These are phyloP conservation scores for Telopea speciosissima DNA, from an alignment of 177 flowering plant species.

Conservation along the genomic window DNA sequence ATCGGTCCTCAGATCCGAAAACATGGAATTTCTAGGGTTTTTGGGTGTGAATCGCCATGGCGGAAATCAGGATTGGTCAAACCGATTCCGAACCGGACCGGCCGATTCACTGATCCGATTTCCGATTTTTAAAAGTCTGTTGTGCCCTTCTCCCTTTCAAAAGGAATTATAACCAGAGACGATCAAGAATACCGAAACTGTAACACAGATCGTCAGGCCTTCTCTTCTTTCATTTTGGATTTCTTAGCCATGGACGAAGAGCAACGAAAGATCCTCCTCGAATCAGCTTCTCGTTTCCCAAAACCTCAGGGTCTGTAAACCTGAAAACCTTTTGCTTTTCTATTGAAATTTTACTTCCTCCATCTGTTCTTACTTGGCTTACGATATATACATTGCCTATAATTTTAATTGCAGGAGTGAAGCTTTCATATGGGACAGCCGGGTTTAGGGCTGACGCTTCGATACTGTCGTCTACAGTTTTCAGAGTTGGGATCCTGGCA, in stretches of 20 bases:
- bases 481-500: constrained; percentile 68
- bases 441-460: constrained; percentile 91
- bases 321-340: too few relatives aligned
- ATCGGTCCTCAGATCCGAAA: too few relatives aligned
- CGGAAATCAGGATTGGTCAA: too few relatives aligned
- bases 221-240: not conserved
- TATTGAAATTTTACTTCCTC: not conserved
- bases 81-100: too few relatives aligned
- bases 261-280: constrained; percentile 45
- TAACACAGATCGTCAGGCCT: too few relatives aligned
- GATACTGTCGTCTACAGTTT: constrained; percentile 63
- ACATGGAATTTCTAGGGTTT: too few relatives aligned
- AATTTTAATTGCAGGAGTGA: constrained; percentile 41
- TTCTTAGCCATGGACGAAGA: constrained; percentile 41
- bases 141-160: too few relatives aligned
- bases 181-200: too few relatives aligned
- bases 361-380: not conserved
- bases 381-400: not conserved
- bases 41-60: too few relatives aligned
- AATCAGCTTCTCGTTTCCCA: constrained; percentile 47
- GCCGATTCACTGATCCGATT: too few relatives aligned
- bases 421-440: constrained; percentile 78
- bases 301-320: constrained; percentile 41
- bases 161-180: too few relatives aligned
- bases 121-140: too few relatives aligned